Base-by-base conservation (phyloP, 1,284 basidiomycete genomes). In the Melampsora occidentalis region DNA sequence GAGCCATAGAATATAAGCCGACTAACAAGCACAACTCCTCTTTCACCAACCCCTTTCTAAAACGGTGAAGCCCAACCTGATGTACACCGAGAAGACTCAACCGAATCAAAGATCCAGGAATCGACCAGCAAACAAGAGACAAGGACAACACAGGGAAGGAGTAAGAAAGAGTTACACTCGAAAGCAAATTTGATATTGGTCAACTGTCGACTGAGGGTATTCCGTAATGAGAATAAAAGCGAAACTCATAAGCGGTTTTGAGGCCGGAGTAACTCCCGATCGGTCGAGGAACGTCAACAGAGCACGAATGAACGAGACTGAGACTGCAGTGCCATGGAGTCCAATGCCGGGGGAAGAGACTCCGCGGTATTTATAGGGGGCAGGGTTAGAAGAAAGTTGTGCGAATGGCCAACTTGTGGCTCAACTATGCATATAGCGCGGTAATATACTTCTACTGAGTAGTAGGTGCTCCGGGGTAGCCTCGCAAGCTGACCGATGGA, bases 201-300 rank as follows among this genome's bases (percentile, higher is more conserved):
- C 65, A 61, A 75, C 71, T 64, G 71, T 67, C 71, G 71, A 75
- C 71, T 75, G 71, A 75, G 71, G 71, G 71, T 75, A 64, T 75
- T 64, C 39, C 71, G 71, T 75, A 75, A 75, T 75, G 71, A 67
- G 71, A 67, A 75, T 64, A 75, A 33, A 66, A 63, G 66, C 65
- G 71, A 66, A 75, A 64, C 71, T 63, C 71, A 75, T 75, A 14
- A n/a, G 31, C 35, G 64, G 46, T 31, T 39, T 57, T 57, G 20
- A 57, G 53, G 66, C 31, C 71, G 31, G 71, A 64, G 71, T 64
- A 68, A 67, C 71, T 75, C 71, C 71, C 71, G 59, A 67, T 75
- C 71, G 71, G 71, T 75, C 71, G 71, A 75, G 66, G 65, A 64
- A 28, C 64, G 46, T 46, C 65, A 16, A 20, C 53, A 59, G 42